Evolutionary conservation across 441 rosid species (phyloP).

Genomic region (Euphorbia corollata): DNA sequence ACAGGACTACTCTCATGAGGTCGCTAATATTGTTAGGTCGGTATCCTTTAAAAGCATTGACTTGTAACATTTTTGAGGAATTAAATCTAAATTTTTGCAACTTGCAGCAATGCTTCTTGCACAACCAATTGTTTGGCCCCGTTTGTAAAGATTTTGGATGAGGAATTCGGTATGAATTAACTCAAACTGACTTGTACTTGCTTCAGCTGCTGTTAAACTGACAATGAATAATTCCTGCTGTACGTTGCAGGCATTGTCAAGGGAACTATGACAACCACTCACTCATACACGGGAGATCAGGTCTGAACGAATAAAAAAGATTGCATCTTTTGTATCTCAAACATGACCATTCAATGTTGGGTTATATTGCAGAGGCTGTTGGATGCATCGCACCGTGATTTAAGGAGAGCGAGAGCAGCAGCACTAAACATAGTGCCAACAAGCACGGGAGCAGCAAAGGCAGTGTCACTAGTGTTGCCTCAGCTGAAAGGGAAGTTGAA

Average conservation of each 20-base stretch:
- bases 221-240: background rate
- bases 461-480: conserved; percentile 85
- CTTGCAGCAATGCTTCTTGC: conserved; percentile 87
- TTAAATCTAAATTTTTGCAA: background rate
- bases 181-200: background rate
- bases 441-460: conserved; percentile 98
- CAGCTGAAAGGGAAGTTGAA: conserved; percentile 96
- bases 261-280: conserved; percentile 99
- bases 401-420: conserved; percentile 97
- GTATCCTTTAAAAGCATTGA: conserved; percentile 2
- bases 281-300: conserved; percentile 98
- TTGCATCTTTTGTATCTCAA: background rate
- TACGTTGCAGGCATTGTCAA: conserved; percentile 70
- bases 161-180: conserved; percentile 59
- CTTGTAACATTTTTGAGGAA: background rate
- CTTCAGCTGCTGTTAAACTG: background rate
- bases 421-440: conserved; percentile 97
- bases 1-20: conserved; percentile 66
- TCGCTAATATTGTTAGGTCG: conserved; percentile 73
- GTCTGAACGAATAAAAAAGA: conserved; percentile 24
- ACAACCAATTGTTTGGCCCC: conserved; percentile 96
- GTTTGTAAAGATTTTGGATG: conserved; percentile 79
- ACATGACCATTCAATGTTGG: background rate
- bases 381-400: conserved; percentile 95
- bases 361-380: conserved; percentile 58